Conservation (phyloP, 768 basidiomycete species). For the Filobasidium floriforme region DNA sequence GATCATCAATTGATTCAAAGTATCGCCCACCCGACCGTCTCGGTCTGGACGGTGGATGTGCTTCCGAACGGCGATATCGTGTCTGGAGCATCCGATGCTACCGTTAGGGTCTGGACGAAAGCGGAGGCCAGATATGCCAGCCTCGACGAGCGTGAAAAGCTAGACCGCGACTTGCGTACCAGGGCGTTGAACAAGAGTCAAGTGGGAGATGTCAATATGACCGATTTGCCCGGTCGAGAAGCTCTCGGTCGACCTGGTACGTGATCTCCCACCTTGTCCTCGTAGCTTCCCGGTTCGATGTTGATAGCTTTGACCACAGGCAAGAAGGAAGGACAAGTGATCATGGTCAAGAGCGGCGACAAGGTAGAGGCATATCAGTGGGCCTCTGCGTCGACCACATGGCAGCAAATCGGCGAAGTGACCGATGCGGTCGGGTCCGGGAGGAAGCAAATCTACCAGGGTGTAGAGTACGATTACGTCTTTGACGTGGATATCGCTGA, state of each 20-base stretch:
- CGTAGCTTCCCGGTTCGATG: not conserved
- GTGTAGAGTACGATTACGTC: constrained; percentile 97
- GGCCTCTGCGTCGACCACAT: constrained; percentile 60
- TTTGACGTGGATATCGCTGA: constrained; percentile 92
- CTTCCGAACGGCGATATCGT: constrained; percentile 88
- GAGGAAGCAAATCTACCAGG: constrained; percentile 84
- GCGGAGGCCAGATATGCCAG: constrained; percentile 64
- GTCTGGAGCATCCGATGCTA: constrained; percentile 79
- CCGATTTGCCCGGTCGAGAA: constrained; percentile 79
- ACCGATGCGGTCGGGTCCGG: constrained; percentile 86
- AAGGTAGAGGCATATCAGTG: constrained; percentile 93
- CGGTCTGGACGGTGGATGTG: constrained; percentile 87
- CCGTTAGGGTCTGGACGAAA: constrained; percentile 74
- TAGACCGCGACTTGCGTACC: constrained; percentile 53
- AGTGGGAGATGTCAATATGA: constrained; percentile 85
- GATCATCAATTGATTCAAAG: constrained; percentile 70
- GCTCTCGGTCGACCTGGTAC: constrained; percentile 65
- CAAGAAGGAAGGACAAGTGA: constrained; percentile 86
- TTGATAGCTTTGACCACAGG: constrained; percentile 49
- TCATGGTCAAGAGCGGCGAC: constrained; percentile 75
- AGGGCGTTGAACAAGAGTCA: constrained; percentile 77
- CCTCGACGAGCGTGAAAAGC: constrained; percentile 55
- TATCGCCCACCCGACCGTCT: constrained; percentile 86
- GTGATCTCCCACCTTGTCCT: constrained; percentile 24
- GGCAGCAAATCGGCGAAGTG: constrained; percentile 94